A percentile compares a stretch with the other conserved stretches of the same genome.
These are phyloP conservation scores for Teunomyces aglyptinius DNA, from an alignment of 805 yeast species.

Conservation along the genomic window DNA sequence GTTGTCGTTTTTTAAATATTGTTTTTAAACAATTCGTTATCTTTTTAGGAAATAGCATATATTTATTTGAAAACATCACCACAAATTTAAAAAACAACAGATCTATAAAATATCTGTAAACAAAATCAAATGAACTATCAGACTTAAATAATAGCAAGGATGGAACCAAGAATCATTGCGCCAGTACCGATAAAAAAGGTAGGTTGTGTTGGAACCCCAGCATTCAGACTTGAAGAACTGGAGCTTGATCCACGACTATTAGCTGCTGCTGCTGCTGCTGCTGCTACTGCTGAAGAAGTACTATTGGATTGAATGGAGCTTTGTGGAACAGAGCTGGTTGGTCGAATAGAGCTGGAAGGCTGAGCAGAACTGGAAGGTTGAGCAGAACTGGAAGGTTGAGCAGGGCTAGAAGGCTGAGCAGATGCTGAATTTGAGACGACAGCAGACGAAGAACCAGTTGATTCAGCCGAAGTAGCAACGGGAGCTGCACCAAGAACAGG, in stretches of 20 bases:
- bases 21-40: conserved; percentile 17
- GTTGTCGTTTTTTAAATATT: conserved; percentile 39
- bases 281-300: too few relatives aligned
- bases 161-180: not conserved
- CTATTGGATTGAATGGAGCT: too few relatives aligned
- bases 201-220: not conserved
- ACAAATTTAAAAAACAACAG: not conserved
- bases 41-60: not conserved
- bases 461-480: conserved; percentile 3
- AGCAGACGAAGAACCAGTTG: not conserved
- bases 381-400: not conserved
- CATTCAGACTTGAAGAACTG: not conserved
- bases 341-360: not conserved
- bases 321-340: not conserved
- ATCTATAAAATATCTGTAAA: not conserved
- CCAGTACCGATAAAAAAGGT: not conserved
- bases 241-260: not conserved
- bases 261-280: not conserved
- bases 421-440: not conserved
- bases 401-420: not conserved
- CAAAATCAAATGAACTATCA: not conserved
- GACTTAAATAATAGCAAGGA: not conserved
- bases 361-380: not conserved
- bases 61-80: not conserved
- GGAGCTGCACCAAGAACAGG: not conserved